Base-by-base conservation (phyloP, 1,284 basidiomycete genomes). In the Cystobasidium sp. region DNA sequence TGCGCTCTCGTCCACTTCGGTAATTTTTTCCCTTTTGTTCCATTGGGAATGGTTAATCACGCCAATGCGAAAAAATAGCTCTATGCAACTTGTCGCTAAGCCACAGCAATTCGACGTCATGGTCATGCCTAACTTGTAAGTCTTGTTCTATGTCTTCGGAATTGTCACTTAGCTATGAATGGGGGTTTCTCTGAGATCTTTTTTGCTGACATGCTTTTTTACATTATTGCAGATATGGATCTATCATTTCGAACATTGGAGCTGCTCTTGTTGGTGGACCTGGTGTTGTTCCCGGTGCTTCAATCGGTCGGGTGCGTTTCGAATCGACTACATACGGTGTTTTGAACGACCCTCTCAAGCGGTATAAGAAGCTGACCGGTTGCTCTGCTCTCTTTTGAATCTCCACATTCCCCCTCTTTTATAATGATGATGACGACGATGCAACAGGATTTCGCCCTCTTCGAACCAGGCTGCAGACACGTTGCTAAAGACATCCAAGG, bases 391-490 rank as follows among this genome's bases (percentile, higher is more conserved):
- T n/a, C n/a, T n/a, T n/a, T n/a, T n/a, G n/a, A n/a, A n/a, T n/a
- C n/a, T n/a, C n/a, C n/a, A n/a, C n/a, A n/a, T n/a, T n/a, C n/a
- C n/a, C n/a, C n/a, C n/a, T n/a, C 22, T 37, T 37, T 18, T 14
- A 53, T 39, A 31, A 3, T 14, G 14, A 20, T 52, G n/a, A n/a
- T n/a, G n/a, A n/a, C 66, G 20, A 37, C 39, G 44, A 44, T 44
- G 56, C 16, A 62, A 52, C 78, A 92, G 89, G 96, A 99, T 84
- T 98, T 94, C 83, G 96, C 97, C 46, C 88, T 99, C 74, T 99
- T 99, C 84, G 96, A 99, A 85, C 96, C 97, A 64, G 96, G 96
- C 82, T 98, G 96, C 85, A 90, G 96, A 84, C 97, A 99, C 85
- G 94, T 98, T 80, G 97, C 95, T 77, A 92, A 91, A 83, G 95